These are phyloP conservation scores for Wolfiporia cocos DNA, from an alignment of 1,284 basidiomycete genomes.

Conservation along the genomic window DNA sequence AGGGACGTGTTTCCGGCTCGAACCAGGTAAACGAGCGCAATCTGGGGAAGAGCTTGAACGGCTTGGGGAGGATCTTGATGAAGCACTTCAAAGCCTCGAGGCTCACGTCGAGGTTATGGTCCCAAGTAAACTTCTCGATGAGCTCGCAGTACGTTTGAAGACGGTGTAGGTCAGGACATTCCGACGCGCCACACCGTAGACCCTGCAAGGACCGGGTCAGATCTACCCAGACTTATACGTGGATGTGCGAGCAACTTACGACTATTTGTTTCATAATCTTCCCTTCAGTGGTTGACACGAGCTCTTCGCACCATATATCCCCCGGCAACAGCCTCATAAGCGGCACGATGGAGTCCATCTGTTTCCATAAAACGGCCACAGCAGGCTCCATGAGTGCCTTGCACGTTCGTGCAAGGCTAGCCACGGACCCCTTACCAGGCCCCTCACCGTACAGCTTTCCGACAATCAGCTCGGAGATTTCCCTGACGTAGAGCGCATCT, in stretches of 20 bases:
- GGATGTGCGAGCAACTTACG: too few relatives aligned
- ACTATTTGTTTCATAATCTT: too few relatives aligned
- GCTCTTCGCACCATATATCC: not conserved
- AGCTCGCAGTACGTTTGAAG: not conserved
- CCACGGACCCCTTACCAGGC: constrained; percentile 1
- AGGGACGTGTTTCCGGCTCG: not conserved
- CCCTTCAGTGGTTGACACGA: too few relatives aligned
- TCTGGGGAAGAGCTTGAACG: not conserved
- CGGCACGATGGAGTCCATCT: not conserved
- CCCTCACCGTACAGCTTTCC: not conserved
- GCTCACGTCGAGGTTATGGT: not conserved
- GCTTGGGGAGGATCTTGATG: not conserved
- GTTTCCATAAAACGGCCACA: not conserved
- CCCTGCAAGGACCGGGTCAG: not conserved
- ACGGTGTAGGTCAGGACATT: not conserved
- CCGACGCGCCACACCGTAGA: too few relatives aligned
- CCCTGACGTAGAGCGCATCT: not conserved
- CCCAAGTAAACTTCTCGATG: not conserved
- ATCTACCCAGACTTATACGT: not conserved
- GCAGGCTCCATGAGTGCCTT: not conserved
- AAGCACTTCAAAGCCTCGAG: not conserved
- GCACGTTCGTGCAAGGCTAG: constrained; percentile 1
- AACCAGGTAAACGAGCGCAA: constrained; percentile 1
- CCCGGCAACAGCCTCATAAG: not conserved
- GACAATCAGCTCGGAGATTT: not conserved